Evolutionary conservation across 768 basidiomycete species (phyloP), one percentile per base, ranked within the genome.

Genomic region (Xerocomellus chrysenteron): DNA sequence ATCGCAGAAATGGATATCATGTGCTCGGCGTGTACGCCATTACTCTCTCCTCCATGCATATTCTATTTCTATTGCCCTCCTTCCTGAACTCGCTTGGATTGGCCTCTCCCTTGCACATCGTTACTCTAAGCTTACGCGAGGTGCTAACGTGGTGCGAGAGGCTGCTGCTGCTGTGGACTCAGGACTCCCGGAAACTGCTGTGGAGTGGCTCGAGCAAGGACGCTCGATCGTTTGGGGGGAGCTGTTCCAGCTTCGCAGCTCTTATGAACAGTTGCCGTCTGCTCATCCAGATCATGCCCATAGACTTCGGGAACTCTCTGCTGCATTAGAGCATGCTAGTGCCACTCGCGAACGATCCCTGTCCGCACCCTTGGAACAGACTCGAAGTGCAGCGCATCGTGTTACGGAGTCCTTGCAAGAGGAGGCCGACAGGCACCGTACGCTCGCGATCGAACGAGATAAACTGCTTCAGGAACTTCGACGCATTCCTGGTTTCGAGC

Each of bases 111-210:
- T 68, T 12, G 16, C 32, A 16, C 39, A 46, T 12, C 68, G 68
- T 32, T 61, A 61, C 17, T 47, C 47, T 33, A 48, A 55, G 16
- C 56, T 68, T 21, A 21, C 14, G 7, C 39, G 4, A 52, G 40
- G 52, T 14, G 58, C 51, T 16, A 55, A 44, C 49, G 37, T 68
- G 8, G 67, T 59, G 2, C 54, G 65, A 14, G 64, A 63, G 6
- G 67, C 64, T 2, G 67, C 67, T 3, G 56, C 56, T 11, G 62
- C 68, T 17, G 45, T 66, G 49, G 56, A 52, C 21, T 50, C 26
- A 12, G 56, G 56, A 19, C 16, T 26, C 17, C 51, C 44, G 1
- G 35, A 55, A 35, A 45, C 37, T 0, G 58, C 61, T 3, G 55
- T 60, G 11, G 61, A 62, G 32, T 62, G 61, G 61, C 61, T 62